Conservation (phyloP, 2,329 filamentous ascomycete species). For the Nemania abortiva region DNA sequence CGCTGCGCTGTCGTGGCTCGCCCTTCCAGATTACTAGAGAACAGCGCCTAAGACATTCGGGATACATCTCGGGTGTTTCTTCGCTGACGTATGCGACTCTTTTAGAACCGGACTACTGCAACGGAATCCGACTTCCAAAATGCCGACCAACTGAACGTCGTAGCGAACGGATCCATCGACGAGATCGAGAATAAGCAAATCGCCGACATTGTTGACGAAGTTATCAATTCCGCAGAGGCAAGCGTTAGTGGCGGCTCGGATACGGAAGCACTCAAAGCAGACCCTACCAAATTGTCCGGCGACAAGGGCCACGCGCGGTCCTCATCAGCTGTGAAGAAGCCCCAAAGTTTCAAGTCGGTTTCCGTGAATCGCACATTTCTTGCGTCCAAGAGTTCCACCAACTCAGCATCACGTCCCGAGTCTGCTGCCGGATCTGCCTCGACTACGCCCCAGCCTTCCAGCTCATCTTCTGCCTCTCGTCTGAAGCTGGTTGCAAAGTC, state of each 20-base stretch:
- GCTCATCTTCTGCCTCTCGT: slow-evolving; percentile 66
- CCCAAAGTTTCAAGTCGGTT: slow-evolving; percentile 83
- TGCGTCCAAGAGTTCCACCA: slow-evolving; percentile 71
- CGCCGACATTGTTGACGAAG: slow-evolving; percentile 68
- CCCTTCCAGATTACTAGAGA: not conserved
- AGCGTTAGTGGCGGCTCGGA: slow-evolving; percentile 82
- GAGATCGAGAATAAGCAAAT: slow-evolving; percentile 70
- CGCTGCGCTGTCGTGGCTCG: slow-evolving; percentile 4
- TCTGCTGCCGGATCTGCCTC: slow-evolving; percentile 59
- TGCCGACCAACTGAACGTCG: slow-evolving; percentile 59
- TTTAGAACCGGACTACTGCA: slow-evolving; percentile 34
- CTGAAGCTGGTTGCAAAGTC: slow-evolving; percentile 83
- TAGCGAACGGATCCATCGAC: slow-evolving; percentile 65
- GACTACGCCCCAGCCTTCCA: slow-evolving; percentile 59
- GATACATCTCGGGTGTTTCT: not conserved
- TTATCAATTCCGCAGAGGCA: slow-evolving; percentile 72
- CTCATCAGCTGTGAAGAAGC: slow-evolving; percentile 76
- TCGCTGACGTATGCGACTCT: slow-evolving; percentile 24
- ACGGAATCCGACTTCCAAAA: slow-evolving; percentile 57
- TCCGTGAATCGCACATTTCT: slow-evolving; percentile 88
- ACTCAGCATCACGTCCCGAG: slow-evolving; percentile 63
- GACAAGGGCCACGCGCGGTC: slow-evolving; percentile 70
- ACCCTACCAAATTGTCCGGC: slow-evolving; percentile 66
- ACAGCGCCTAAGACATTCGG: not conserved
- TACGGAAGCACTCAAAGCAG: slow-evolving; percentile 75